Base-by-base conservation (phyloP, 441 rosid species). In the Populus tomentosa region DNA sequence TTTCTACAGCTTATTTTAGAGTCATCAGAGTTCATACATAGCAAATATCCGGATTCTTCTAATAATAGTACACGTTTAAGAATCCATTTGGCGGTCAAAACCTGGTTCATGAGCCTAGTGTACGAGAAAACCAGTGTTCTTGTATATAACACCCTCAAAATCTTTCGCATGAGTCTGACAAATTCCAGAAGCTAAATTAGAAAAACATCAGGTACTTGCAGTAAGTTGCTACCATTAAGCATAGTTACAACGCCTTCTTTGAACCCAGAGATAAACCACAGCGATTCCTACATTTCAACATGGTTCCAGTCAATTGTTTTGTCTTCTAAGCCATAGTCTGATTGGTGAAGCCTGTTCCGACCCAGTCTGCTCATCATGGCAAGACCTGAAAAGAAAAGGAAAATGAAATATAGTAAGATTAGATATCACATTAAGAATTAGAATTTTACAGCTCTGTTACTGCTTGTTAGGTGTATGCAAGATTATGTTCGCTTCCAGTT, bases 281-380 rank as follows among this genome's bases (percentile, higher is more conserved):
- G 61, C 36, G 66, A 56, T 32, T 30, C 3, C 82, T 85, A 83
- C 69, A 69, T 78, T 78, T 83, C 84, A 21, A 79, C 40, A 50
- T 76, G 71, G 66, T 86, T 87, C 89, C 87, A 86, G 50, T 83
- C 85, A 3, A 82, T 18, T 13, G 82, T 69, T 75, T 82, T 79
- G 59, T 87, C 82, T 71, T 81, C 86, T 40, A 50, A 69, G 36
- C 82, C 84, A 64, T 33, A 66, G 68, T 80, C 91, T 32, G 67
- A 76, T 21, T 74, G 82, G 40, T 75, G 89, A 75, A 84, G 84
- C 84, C 88, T 83, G 79, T 77, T 70, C n/a, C 78, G 84, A 35
- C 86, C 88, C 78, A 89, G 63, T 74, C 87, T 87, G 82, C 93
- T 81, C 91, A 89, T 89, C 69, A 76, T 71, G 14, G 89, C 89